Base-by-base conservation (phyloP, 2,329 filamentous ascomycete genomes). In the Trichoderma koningiopsis region DNA sequence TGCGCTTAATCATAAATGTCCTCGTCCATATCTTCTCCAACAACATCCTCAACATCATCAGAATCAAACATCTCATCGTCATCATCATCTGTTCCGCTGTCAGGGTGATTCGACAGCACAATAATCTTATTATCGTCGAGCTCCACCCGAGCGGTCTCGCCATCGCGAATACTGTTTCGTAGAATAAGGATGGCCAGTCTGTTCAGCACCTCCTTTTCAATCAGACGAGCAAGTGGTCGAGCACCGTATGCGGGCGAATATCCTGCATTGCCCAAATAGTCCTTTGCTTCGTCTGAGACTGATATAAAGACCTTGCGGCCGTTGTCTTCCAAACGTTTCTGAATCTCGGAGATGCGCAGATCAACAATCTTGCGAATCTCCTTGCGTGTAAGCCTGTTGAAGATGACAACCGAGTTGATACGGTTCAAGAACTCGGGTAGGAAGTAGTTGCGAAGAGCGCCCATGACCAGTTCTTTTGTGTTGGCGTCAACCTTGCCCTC, bases 321-420 rank as follows among this genome's bases (percentile, higher is more conserved):
- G 77, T 99, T 99, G 76, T 90, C 85, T 37, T 86, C 82, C n/a
- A 99, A 88, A 53, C 96, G 92, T 79, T 93, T 93, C 86, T 99
- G 96, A 72, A 99, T 95, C 78, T 99, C 96, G 3, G 72, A 70
- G 40, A 99, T 86, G 56, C 96, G 91, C 27, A 99, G 86, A 77
- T 99, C 96, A 71, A 99, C 96, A 77, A 99, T 98, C 83, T 89
- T 93, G 77, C 96, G 91, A 76, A 99, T 99, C 82, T 99, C 96
- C 69, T 82, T 85, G 78, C 90, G 91, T 4, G 92, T 95, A 68
- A 99, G 91, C 59, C 96, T 92, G 86, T 99, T 99, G 88, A 99
- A 99, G 83, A 99, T 97, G 82, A 99, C 94, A 67, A 91, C 93
- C 71, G 92, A 96, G 82, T 89, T 95, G 85, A 99, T 98, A 79